Evolutionary conservation across 371 early-diverging fungal genomes (phyloP), one percentile per base, ranked within the genome.

Genomic region (Chytridium lagenaria): DNA sequence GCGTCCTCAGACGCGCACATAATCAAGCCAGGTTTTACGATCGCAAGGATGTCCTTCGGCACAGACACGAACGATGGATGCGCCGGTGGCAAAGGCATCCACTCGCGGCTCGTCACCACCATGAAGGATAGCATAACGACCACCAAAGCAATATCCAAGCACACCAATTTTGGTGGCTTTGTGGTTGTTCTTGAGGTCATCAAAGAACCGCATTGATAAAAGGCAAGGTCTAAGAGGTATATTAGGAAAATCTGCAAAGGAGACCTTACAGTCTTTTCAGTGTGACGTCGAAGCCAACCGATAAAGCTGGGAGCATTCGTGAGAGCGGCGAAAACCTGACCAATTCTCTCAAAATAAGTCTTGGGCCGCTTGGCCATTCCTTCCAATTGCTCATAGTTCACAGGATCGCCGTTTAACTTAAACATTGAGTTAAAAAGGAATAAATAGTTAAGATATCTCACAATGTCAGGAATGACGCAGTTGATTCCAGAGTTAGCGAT

Each of bases 381-480:
- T 34, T 59, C 64, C 26, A 71, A 33, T 44, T n/a, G 34, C 5
- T 37, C 23, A n/a, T 37, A 40, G 16, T 69, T 30, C 2, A 69
- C 30, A 1, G 71, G 64, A 33, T 71, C 71, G 23, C 71, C 71
- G 5, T 40, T 12, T 19, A 61, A 23, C 61, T 61, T 5, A 26
- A 16, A 36, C 12, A 38, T 15, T 37, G 49, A 2, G 39, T 38
- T 66, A 2, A 38, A 30, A 66, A 40, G 36, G 36, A 61, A 31
- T 15, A 34, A 22, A 31, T 5, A 10, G 33, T 7, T 7, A 61
- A 34, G 36, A 3, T 30, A 26, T n/a, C 39, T 66, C 44, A 66
- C 66, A 50, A 71, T 71, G 64, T 71, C 71, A 1, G 71, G 71
- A 3, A 71, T 50, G 31, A 71, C 38, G 51, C 61, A 61, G 38